These are phyloP conservation scores for Trametes polyzona DNA, from an alignment of 1,284 basidiomycete genomes.

Conservation along the genomic window DNA sequence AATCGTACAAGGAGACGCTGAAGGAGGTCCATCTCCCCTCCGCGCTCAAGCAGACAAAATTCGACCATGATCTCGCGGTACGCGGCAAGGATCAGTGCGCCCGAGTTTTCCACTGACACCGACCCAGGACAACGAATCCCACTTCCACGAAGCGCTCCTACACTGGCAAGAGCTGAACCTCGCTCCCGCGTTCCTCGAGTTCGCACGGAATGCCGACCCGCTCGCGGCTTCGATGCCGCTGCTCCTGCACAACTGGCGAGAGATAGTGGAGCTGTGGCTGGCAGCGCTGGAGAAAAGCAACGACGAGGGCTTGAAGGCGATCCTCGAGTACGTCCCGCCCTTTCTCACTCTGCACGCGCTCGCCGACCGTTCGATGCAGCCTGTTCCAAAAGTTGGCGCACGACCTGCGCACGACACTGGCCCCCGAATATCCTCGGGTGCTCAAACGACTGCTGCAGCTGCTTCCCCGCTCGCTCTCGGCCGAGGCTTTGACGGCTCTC, in stretches of 20 bases:
- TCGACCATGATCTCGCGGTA: constrained; percentile 66
- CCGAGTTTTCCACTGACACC: no score
- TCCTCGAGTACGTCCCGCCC: constrained; percentile 71
- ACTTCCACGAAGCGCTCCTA: constrained; percentile 70
- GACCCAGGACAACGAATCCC: constrained; percentile 74
- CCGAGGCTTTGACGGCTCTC: constrained; percentile 63
- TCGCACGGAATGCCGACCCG: constrained; percentile 61
- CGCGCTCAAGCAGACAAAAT: constrained; percentile 56
- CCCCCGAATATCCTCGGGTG: constrained; percentile 59
- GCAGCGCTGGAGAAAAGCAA: constrained; percentile 57
- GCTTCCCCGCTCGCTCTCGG: constrained; percentile 59
- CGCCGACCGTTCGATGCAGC: no score
- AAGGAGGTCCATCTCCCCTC: constrained; percentile 76
- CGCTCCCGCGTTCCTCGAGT: constrained; percentile 73
- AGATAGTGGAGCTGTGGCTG: constrained; percentile 67
- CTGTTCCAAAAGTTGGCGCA: constrained; percentile 75
- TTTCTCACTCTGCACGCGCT: no score
- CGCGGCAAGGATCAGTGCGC: constrained; percentile 20
- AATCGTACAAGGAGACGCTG: constrained; percentile 70
- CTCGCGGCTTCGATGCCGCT: constrained; percentile 81
- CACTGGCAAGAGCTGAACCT: constrained; percentile 84
- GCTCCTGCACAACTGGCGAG: constrained; percentile 78
- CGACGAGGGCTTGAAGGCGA: constrained; percentile 67
- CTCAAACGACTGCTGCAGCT: constrained; percentile 58
- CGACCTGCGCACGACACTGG: constrained; percentile 73